These are phyloP conservation scores for Lagenidium giganteum DNA, from an alignment of 352 stramenopile species.

Conservation along the genomic window DNA sequence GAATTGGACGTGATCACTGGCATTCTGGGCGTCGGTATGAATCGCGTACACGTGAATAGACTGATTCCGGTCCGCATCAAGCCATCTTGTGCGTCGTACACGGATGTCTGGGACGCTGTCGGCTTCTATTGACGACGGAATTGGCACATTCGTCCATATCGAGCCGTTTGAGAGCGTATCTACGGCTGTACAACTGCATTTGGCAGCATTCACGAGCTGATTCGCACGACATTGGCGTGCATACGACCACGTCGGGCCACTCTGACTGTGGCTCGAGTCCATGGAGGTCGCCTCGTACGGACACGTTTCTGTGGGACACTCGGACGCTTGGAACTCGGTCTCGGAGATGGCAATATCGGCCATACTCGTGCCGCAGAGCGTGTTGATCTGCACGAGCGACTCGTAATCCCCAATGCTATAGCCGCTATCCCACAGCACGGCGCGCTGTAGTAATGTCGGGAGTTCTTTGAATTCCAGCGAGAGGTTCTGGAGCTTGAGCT, in stretches of 20 bases:
- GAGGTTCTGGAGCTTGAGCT: constrained; percentile 10
- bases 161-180: constrained; percentile 2
- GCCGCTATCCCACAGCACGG: constrained; percentile 16
- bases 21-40: too few relatives aligned
- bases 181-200: constrained; percentile 16
- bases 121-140: neutral
- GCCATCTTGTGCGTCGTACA: constrained; percentile 4
- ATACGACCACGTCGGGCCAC: neutral
- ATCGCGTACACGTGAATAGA: constrained; percentile 7
- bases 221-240: constrained; percentile 2
- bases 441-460: constrained; percentile 22
- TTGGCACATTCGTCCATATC: constrained; percentile 6
- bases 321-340: neutral
- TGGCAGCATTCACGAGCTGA: constrained; percentile 6
- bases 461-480: constrained; percentile 18
- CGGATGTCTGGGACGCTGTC: neutral
- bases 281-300: too few relatives aligned
- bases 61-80: neutral
- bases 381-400: constrained; percentile 11
- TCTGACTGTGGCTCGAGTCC: neutral
- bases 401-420: constrained; percentile 6
- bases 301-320: constrained; percentile 1
- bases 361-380: constrained; percentile 7
- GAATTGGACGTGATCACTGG: too few relatives aligned
- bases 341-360: constrained; percentile 2